Evolutionary conservation across 768 basidiomycete genomes (phyloP), one percentile per base, ranked within the genome.

Genomic region (Terana coerulea): DNA sequence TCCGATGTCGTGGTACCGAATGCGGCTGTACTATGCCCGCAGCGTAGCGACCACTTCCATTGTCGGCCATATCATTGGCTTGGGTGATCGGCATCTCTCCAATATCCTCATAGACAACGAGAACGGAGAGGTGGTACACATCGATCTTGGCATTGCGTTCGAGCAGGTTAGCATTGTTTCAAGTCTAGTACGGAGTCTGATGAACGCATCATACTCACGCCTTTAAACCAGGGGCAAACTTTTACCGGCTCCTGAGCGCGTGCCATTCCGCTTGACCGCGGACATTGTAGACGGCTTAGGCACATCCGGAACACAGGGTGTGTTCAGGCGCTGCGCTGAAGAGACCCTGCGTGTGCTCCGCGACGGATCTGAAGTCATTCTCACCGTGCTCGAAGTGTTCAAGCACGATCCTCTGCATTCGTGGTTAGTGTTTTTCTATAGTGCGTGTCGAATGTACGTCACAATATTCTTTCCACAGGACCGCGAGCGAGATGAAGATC

Each of bases 231-330:
- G 97, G 91, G 95, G 95, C 3, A 88, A 86, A 62, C 70, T 80
- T 5, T 74, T 98, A 2, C 72, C 69, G 0, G 74, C 93, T 22
- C 92, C 95, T 0, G 95, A 99, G 66, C 78, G 76, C 21, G 92
- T 98, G 0, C 97, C 95, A 0, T 98, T 99, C 78, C 84, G 95
- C 19, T 80, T 98, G 74, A 98, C 97, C 0, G 77, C 81, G 33
- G 93, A 99, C 64, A 84, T 98, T 64, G 81, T 98, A 15, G 95
- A 99, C 65, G 95, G 94, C 0, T 82, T 99, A 75, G 95, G 97
- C 1, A 81, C 81, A 21, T 80, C 89, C 4, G 94, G 94, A 0
- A 89, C 92, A 1, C 83, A 91, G 57, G 95, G 95, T 0, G 95
- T 98, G 2, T 99, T 95, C 74, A 86, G 95, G 55, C 81, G 92